phyloP scores from a whole-genome alignment of 2,329 filamentous ascomycete genomes.

The Calonectria henricotiae region DNA sequence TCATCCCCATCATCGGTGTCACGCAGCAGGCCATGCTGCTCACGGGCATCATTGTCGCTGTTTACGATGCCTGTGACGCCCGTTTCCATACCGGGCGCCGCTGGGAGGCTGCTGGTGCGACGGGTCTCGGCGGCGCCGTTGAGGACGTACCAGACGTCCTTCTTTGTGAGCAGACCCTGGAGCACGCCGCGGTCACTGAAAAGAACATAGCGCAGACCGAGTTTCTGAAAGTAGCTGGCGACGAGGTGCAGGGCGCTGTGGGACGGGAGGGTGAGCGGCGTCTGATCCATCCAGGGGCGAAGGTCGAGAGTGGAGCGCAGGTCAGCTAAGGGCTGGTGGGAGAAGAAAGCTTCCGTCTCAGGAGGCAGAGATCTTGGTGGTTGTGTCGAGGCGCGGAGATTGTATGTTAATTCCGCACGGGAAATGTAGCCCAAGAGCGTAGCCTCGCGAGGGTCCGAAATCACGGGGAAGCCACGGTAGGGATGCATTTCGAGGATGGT shows the following conservation, averaged over 20 bases:
- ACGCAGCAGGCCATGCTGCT: constrained; percentile 63
- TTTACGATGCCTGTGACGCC: constrained; percentile 55
- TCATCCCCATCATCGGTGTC: constrained; percentile 57
- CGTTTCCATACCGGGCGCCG: constrained; percentile 49
- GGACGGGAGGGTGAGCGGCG: constrained; percentile 89
- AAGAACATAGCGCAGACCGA: constrained; percentile 91
- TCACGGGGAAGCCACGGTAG: constrained; percentile 93
- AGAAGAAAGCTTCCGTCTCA: constrained; percentile 87
- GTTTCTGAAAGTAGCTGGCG: constrained; percentile 93
- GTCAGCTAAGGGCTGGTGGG: constrained; percentile 86
- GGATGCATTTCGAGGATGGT: constrained; percentile 81
- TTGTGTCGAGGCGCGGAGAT: constrained; percentile 72
- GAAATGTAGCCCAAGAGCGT: constrained; percentile 94
- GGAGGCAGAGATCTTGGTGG: constrained; percentile 75
- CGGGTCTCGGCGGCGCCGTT: constrained; percentile 81
- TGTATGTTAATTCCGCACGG: constrained; percentile 89
- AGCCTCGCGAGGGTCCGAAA: constrained; percentile 83
- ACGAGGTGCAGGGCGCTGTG: constrained; percentile 86
- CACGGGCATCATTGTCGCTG: constrained; percentile 59
- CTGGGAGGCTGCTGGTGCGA: constrained; percentile 56
- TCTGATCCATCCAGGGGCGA: constrained; percentile 99
- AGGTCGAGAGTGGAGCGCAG: constrained; percentile 86
- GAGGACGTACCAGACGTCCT: constrained; percentile 95
- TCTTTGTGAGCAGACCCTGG: constrained; percentile 93
- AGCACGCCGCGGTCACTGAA: constrained; percentile 88